Conservation (phyloP, 192 early-diverging fungal genomes). For the Blastocladiella britannica region DNA sequence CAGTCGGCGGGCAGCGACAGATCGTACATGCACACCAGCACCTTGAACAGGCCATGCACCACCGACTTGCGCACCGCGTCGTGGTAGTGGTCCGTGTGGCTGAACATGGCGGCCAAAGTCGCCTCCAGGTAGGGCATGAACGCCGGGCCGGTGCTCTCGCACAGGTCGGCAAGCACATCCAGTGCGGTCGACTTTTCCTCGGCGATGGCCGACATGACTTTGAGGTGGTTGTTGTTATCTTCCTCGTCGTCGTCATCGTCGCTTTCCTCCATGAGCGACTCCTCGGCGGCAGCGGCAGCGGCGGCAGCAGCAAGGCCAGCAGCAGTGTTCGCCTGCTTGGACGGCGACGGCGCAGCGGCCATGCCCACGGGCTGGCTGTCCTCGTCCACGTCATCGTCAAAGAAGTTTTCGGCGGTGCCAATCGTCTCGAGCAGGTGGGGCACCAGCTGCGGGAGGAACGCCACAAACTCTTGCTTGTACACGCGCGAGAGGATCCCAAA, state of each 20-base stretch:
- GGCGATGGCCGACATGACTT: conserved; percentile 14
- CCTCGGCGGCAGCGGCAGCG: neutral
- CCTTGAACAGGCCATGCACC: conserved; percentile 9
- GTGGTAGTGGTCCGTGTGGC: conserved; percentile 16
- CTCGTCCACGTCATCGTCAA: conserved; percentile 9
- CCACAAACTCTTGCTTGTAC: conserved; percentile 61
- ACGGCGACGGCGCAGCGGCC: neutral
- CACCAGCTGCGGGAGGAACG: conserved; percentile 50
- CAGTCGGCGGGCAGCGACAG: conserved; percentile 15
- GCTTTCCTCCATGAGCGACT: neutral
- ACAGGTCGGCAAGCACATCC: conserved; percentile 21
- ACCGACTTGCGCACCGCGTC: conserved; percentile 18
- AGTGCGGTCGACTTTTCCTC: conserved; percentile 24
- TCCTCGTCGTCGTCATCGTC: conserved; percentile 17
- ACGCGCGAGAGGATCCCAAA: conserved; percentile 64
- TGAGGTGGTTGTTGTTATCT: conserved; percentile 8
- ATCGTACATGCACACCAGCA: conserved; percentile 15
- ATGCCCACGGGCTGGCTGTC: neutral
- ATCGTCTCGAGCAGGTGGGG: conserved; percentile 64
- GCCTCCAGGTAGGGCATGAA: conserved; percentile 21
- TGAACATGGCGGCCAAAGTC: conserved; percentile 8
- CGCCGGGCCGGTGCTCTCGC: conserved; percentile 11
- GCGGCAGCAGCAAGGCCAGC: neutral
- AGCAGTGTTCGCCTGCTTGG: no score
- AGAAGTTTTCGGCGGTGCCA: conserved; percentile 41